Conservation (phyloP, 352 stramenopile species). For the Pythium dissimile region DNA sequence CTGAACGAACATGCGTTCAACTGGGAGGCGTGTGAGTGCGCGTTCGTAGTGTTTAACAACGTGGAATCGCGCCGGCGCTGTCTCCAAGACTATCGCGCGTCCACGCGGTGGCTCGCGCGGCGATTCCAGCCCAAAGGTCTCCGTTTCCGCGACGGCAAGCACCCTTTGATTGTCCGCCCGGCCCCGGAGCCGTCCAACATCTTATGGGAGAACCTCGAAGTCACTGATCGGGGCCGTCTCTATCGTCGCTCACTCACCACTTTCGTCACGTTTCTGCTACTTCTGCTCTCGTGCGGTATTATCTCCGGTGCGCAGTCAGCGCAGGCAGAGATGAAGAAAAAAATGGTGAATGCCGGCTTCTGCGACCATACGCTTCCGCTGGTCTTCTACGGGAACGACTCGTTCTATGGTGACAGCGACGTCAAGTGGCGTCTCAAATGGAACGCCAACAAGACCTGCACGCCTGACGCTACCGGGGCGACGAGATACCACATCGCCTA, state of each 20-base stretch:
- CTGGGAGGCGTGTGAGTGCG: conserved; percentile 62
- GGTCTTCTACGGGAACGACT: conserved; percentile 54
- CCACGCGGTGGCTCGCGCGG: conserved; percentile 33
- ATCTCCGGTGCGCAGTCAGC: conserved; percentile 76
- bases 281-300: conserved; percentile 64
- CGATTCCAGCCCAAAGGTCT: conserved; percentile 52
- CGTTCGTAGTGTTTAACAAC: conserved; percentile 89
- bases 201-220: conserved; percentile 85
- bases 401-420: conserved; percentile 13
- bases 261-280: conserved; percentile 64
- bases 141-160: conserved; percentile 54
- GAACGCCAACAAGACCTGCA: conserved; percentile 53
- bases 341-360: conserved; percentile 50
- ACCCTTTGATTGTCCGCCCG: conserved; percentile 39
- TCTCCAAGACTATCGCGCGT: conserved; percentile 72
- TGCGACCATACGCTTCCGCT: conserved; percentile 52
- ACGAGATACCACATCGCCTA: conserved; percentile 59
- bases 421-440: conserved; percentile 52
- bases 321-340: conserved; percentile 65
- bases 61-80: conserved; percentile 72
- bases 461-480: conserved; percentile 16
- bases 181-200: conserved; percentile 85
- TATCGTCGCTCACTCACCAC: conserved; percentile 66
- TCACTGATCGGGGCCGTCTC: conserved; percentile 52
- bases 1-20: conserved; percentile 34